Base-by-base conservation (phyloP, 768 basidiomycete genomes). In the Collybiopsis luxurians region DNA sequence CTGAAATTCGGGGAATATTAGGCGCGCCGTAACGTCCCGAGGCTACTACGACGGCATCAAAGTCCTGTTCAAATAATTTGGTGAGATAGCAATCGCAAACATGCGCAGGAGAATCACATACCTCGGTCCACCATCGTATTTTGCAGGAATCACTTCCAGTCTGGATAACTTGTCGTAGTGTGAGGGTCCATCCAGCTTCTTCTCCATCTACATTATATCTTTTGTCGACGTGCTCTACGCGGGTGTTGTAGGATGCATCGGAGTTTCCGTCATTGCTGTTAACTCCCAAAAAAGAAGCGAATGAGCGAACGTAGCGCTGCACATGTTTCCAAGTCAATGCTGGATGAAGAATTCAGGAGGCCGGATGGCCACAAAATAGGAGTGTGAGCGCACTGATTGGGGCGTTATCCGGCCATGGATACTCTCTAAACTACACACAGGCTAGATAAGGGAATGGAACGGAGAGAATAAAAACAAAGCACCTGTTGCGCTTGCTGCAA, bases 181-280 rank as follows among this genome's bases (percentile, higher is more conserved):
- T 70, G 12, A 75, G 56, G 1, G 57, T 69, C 75, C 74, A 75
- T 7, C 74, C 74, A 12, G 62, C 63, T 31, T 74, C 67, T 27
- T 66, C 53, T 0, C 71, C 71, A 24, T 60, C 38, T 12, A 52
- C 62, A 55, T 71, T 63, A n/a, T 63, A 50, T 0, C 68, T 61
- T 56, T 81, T 81, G 56, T 79, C 71, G 28, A 76, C 66, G 12
- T 64, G 65, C 54, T 82, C 79, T 6, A 82, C 78, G 10, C 79
- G 75, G 0, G 80, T 81, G 63, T 77, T 77, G 64, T 76, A 80
- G 2, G 72, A 71, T 1, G 72, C 57, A 23, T 71, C 63, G 0
- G 69, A 67, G 53, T 72, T 78, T 7, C 66, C 64, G 50, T 79
- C 79, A 52, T 80, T 73, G 57, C 67, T 71, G 62, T 78, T 78